A percentile compares a stretch with the other conserved stretches of the same genome.
Evolutionary conservation across 1,284 basidiomycete species (phyloP).

Genomic region (Ceratobasidium sp.): DNA sequence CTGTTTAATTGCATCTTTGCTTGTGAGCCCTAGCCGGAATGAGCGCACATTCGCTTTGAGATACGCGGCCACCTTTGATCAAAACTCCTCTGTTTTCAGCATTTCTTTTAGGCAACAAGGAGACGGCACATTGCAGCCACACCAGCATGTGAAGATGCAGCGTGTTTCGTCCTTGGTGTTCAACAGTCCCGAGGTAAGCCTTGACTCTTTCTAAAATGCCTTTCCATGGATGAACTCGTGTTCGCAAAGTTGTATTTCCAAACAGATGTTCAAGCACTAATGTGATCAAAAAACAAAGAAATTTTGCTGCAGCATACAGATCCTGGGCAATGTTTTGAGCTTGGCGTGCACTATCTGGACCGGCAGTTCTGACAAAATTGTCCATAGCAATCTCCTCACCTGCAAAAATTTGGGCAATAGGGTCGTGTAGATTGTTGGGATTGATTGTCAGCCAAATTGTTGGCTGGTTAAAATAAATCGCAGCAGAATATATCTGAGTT

Average conservation of each 20-base stretch:
- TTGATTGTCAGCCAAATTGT: conserved; percentile 56
- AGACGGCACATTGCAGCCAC: conserved; percentile 51
- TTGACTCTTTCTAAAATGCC: conserved; percentile 52
- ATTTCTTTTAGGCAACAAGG: conserved; percentile 8
- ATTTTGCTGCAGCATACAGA: conserved; percentile 60
- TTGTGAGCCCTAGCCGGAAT: conserved; percentile 36
- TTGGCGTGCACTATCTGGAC: conserved; percentile 54
- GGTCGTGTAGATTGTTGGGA: conserved; percentile 56
- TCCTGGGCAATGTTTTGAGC: conserved; percentile 58
- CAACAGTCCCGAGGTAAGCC: conserved; percentile 56
- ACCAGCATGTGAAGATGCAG: conserved; percentile 56
- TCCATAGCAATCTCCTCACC: conserved; percentile 62
- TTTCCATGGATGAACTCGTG: conserved; percentile 50
- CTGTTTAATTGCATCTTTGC: background rate
- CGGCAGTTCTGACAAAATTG: conserved; percentile 53
- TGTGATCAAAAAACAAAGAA: conserved; percentile 61
- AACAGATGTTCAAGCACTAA: conserved; percentile 58
- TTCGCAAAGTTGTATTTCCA: conserved; percentile 54
- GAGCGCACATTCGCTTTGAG: conserved; percentile 10
- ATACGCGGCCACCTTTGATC: conserved; percentile 11
- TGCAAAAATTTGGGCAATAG: conserved; percentile 59
- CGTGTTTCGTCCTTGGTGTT: conserved; percentile 55
- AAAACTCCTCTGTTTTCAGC: conserved; percentile 17
- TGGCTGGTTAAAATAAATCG: conserved; percentile 47
- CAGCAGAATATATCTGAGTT: conserved; percentile 55